These are phyloP conservation scores for Funneliformis caledonium DNA, from an alignment of 371 early-diverging fungal genomes.

Conservation along the genomic window DNA sequence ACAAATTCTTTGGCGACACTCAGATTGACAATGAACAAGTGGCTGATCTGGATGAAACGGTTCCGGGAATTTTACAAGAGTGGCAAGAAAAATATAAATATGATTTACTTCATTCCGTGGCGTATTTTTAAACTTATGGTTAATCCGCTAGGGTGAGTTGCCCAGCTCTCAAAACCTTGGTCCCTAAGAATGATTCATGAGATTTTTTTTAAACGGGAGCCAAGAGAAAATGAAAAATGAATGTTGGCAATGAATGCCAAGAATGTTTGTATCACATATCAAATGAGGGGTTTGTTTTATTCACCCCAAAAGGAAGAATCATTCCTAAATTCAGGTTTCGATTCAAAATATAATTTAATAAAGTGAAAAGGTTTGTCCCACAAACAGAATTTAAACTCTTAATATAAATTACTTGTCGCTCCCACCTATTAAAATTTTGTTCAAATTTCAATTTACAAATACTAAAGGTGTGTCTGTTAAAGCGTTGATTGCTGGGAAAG, in stretches of 20 bases:
- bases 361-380: background rate
- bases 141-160: too few species aligned
- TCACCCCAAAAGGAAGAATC: background rate
- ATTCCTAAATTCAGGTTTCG: background rate
- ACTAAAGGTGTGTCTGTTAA: background rate
- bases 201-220: too few species aligned
- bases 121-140: constrained; percentile 54
- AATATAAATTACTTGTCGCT: background rate
- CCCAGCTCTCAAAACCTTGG: too few species aligned
- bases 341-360: background rate
- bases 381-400: too few species aligned
- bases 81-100: constrained; percentile 67
- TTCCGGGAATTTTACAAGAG: constrained; percentile 77
- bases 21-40: constrained; percentile 64
- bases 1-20: background rate
- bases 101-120: constrained; percentile 62
- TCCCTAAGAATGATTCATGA: too few species aligned
- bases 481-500: background rate
- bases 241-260: background rate
- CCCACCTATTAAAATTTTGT: too few species aligned
- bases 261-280: background rate
- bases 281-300: background rate
- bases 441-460: too few species aligned
- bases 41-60: constrained; percentile 80
- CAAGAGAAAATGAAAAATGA: too few species aligned